Conservation (phyloP, 2,329 filamentous ascomycete genomes). For the Fusarium sarcochroum region DNA sequence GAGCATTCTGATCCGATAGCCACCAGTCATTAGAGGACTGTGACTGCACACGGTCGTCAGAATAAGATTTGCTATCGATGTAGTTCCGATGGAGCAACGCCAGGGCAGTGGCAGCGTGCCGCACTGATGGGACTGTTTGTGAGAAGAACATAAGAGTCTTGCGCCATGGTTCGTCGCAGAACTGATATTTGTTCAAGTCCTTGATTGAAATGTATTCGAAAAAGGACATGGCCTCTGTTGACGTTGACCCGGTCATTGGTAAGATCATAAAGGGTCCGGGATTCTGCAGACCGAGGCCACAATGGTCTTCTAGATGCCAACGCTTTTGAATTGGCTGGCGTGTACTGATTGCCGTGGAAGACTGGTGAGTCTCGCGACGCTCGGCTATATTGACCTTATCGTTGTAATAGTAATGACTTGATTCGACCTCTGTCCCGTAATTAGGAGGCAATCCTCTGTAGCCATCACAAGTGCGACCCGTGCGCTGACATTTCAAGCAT, state of each 20-base stretch:
- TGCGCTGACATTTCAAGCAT: conserved; percentile 1
- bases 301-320: too few relatives aligned
- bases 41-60: too few relatives aligned
- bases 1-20: too few relatives aligned
- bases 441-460: background rate
- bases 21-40: too few relatives aligned
- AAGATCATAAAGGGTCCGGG: background rate
- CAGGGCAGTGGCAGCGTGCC: background rate
- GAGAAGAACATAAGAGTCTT: background rate
- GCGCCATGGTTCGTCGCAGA: background rate
- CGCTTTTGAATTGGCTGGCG: too few relatives aligned
- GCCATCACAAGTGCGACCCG: background rate
- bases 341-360: too few relatives aligned
- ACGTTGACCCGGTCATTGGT: background rate
- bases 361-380: accelerated
- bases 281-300: background rate
- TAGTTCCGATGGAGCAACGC: background rate
- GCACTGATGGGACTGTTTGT: background rate
- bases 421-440: too few relatives aligned
- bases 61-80: background rate
- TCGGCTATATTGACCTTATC: too few relatives aligned
- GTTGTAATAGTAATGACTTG: too few relatives aligned
- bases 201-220: background rate
- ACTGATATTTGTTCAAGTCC: background rate
- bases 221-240: background rate